Evolutionary conservation across 352 stramenopile genomes (phyloP), one percentile per base, ranked within the genome.

Genomic region (Globisporangium orthogonon): DNA sequence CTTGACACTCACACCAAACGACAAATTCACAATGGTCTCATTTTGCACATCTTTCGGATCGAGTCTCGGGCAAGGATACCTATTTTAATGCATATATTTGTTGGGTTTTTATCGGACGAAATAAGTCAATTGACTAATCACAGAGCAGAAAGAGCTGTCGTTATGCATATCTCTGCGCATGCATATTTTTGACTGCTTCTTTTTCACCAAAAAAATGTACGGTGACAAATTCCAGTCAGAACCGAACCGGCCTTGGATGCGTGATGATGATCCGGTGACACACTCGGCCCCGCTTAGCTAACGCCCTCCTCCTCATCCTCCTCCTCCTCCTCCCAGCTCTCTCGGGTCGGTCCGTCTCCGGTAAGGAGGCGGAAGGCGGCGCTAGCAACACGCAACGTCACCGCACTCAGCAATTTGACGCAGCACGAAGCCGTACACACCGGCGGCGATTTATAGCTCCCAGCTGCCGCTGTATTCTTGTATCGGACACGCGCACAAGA

Each of bases 251-350:
- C 13, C 40, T 18, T 14, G 35, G 51, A 56, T 41, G 13, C 29
- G 53, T 46, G 53, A 59, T 52, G 53, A 31, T 48, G 18, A 15
- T 18, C 13, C 35, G 6, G 53, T 59, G 53, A 59, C 53, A 39
- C 53, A 59, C 53, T 31, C 41, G 33, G 11, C 17, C 44, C 30
- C 54, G 46, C 45, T 49, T 60, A 60, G 54, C 54, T 60, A 54
- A 60, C 52, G 41, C 29, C 7, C 41, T 46, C 14, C 14, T 23
- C 30, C 4, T 44, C 39, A 11, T 57, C n/a, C 44, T 7, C 41
- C 10, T 44, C 49, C 28, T 23, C 23, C 23, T 23, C 23, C 23
- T 23, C 23, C 9, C 23, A 45, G 33, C 17, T 18, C 50, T 54
- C 31, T 37, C 33, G 33, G 30, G 49, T 50, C 45, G 14, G 13